phyloP scores from a whole-genome alignment of 2,329 filamentous ascomycete genomes.

The Nemania sp. region DNA sequence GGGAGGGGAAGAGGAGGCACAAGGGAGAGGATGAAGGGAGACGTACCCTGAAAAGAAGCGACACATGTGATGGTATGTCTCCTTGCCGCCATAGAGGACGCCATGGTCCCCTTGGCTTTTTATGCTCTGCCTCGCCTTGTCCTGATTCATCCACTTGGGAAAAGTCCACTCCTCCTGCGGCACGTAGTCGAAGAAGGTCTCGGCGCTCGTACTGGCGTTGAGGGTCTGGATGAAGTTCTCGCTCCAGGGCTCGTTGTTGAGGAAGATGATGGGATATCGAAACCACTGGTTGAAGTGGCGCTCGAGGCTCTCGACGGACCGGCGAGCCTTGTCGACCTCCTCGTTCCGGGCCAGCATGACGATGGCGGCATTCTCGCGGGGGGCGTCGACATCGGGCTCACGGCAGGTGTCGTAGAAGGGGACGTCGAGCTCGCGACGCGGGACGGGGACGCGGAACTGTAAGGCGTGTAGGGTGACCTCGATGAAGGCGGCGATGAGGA shows the following conservation, averaged over 20 bases:
- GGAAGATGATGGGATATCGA: constrained; percentile 52
- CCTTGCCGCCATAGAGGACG: constrained; percentile 47
- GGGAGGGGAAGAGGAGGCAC: not conserved
- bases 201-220: constrained; percentile 41
- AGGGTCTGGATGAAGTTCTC: constrained; percentile 41
- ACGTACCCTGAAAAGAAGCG: constrained; percentile 50
- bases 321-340: constrained; percentile 46
- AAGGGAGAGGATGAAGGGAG: not conserved
- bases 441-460: constrained; percentile 34
- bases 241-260: constrained; percentile 52
- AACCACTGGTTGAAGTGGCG: constrained; percentile 52
- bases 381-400: constrained; percentile 31
- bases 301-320: constrained; percentile 49
- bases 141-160: constrained; percentile 42
- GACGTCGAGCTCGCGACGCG: constrained; percentile 34
- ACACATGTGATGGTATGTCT: constrained; percentile 50
- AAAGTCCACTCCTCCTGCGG: constrained; percentile 48
- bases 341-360: constrained; percentile 53
- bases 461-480: constrained; percentile 33
- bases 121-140: constrained; percentile 41
- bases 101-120: constrained; percentile 42
- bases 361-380: constrained; percentile 50
- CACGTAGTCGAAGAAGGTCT: constrained; percentile 48
- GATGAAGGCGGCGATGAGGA: constrained; percentile 33
- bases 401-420: constrained; percentile 37